These are phyloP conservation scores for Stephania japonica DNA, from an alignment of 164 flowering plant genomes.

Conservation along the genomic window DNA sequence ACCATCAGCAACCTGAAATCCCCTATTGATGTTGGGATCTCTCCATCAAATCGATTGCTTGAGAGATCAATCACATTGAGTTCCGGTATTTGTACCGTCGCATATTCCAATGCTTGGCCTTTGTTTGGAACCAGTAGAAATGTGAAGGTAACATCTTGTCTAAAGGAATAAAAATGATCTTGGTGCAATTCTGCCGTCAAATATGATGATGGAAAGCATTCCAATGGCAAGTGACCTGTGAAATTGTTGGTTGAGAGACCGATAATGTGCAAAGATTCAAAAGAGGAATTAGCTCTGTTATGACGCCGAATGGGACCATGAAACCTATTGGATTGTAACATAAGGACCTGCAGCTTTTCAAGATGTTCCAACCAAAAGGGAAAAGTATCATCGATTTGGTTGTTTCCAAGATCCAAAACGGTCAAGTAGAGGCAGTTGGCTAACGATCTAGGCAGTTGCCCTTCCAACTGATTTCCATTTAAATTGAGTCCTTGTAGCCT, in stretches of 20 bases:
- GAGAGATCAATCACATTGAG: no score
- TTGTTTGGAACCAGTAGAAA: neutral
- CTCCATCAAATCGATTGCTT: no score
- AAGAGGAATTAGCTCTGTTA: neutral
- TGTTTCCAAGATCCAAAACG: constrained; percentile 55
- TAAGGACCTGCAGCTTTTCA: constrained; percentile 42
- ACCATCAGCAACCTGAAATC: no score
- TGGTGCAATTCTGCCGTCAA: neutral
- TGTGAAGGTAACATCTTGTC: constrained; percentile 12
- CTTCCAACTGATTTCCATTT: constrained; percentile 37
- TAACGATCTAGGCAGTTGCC: constrained; percentile 46
- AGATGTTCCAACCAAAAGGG: constrained; percentile 39
- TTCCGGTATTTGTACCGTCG: no score
- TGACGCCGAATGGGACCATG: constrained; percentile 26
- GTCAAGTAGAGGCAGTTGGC: constrained; percentile 38
- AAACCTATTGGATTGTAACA: constrained; percentile 46
- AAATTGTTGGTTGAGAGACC: constrained; percentile 14
- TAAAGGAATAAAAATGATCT: constrained; percentile 16
- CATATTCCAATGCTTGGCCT: neutral
- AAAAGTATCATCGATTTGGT: constrained; percentile 33
- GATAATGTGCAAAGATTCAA: constrained; percentile 13
- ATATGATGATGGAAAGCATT: neutral
- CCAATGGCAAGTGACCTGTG: neutral
- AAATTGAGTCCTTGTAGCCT: no score
- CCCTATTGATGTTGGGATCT: no score